Percentiles rank a stretch among this genome's conserved stretches.
phyloP scores from a whole-genome alignment of 768 basidiomycete genomes.

The Cubamyces sp. region DNA sequence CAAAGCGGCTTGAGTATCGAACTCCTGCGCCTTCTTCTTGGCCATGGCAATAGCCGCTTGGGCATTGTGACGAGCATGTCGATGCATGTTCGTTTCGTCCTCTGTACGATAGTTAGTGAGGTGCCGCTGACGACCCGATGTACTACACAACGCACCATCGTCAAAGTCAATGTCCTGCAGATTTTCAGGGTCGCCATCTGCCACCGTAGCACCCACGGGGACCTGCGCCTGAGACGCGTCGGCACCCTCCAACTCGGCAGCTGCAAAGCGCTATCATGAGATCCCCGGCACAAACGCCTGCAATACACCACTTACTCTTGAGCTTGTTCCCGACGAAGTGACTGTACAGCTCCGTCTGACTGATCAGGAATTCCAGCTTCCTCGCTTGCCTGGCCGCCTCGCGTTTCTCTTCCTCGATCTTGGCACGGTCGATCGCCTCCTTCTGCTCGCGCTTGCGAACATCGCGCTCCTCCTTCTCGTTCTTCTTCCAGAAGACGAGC shows the following conservation, averaged over 20 bases:
- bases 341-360: constrained; percentile 97
- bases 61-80: constrained; percentile 86
- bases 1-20: constrained; percentile 82
- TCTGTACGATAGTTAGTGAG: constrained; percentile 48
- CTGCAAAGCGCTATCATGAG: constrained; percentile 40
- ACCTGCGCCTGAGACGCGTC: constrained; percentile 44
- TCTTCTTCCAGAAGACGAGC: constrained; percentile 97
- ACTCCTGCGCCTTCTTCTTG: constrained; percentile 76
- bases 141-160: constrained; percentile 59
- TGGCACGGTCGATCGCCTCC: constrained; percentile 86
- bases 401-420: constrained; percentile 89
- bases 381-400: constrained; percentile 93
- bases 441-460: constrained; percentile 92
- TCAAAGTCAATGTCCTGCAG: constrained; percentile 88
- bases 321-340: constrained; percentile 99
- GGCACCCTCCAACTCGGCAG: constrained; percentile 76
- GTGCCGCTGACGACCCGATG: background rate
- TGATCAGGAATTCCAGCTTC: constrained; percentile 98
- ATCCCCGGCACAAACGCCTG: constrained; percentile 19
- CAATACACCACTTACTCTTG: constrained; percentile 65
- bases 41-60: constrained; percentile 86
- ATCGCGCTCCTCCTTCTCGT: constrained; percentile 95
- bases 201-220: constrained; percentile 62
- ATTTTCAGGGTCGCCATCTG: constrained; percentile 52
- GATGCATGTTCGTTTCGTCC: constrained; percentile 83